These are phyloP conservation scores for Hura crepitans DNA, from an alignment of 441 rosid species.

Conservation along the genomic window DNA sequence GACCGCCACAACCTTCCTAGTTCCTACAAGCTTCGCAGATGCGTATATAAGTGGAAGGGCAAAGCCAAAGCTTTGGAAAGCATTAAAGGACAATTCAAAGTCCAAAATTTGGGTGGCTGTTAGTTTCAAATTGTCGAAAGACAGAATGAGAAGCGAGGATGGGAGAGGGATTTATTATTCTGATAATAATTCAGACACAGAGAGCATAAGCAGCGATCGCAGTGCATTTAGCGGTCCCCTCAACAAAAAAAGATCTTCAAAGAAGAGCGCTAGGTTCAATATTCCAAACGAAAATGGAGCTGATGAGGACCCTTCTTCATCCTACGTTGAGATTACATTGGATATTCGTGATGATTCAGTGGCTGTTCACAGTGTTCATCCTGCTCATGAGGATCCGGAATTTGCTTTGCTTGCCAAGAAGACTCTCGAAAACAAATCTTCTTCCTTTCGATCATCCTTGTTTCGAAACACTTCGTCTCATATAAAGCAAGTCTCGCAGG, in stretches of 20 bases:
- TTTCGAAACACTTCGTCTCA: constrained; percentile 61
- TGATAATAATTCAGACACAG: constrained; percentile 60
- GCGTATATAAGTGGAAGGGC: not conserved
- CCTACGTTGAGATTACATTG: constrained; percentile 68
- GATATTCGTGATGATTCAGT: constrained; percentile 69
- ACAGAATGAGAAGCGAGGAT: constrained; percentile 34
- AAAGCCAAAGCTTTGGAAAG: not conserved
- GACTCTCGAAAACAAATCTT: constrained; percentile 49
- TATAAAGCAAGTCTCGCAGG: constrained; percentile 66
- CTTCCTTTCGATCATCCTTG: constrained; percentile 39
- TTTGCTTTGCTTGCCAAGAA: constrained; percentile 53
- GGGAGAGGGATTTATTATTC: constrained; percentile 34
- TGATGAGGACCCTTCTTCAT: constrained; percentile 35
- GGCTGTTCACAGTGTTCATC: constrained; percentile 74
- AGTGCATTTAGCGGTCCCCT: constrained; percentile 51
- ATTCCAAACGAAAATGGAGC: constrained; percentile 28
- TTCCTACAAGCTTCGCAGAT: constrained; percentile 8
- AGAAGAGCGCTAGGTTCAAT: constrained; percentile 75
- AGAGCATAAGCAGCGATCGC: constrained; percentile 56
- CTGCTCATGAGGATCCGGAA: constrained; percentile 53
- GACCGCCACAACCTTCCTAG: constrained; percentile 13
- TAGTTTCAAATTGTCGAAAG: no score
- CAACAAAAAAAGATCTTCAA: constrained; percentile 48
- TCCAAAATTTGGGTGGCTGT: not conserved
- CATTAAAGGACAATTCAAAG: no score